These are phyloP conservation scores for Colletotrichum salicis DNA, from an alignment of 2,329 filamentous ascomycete genomes.

Conservation along the genomic window DNA sequence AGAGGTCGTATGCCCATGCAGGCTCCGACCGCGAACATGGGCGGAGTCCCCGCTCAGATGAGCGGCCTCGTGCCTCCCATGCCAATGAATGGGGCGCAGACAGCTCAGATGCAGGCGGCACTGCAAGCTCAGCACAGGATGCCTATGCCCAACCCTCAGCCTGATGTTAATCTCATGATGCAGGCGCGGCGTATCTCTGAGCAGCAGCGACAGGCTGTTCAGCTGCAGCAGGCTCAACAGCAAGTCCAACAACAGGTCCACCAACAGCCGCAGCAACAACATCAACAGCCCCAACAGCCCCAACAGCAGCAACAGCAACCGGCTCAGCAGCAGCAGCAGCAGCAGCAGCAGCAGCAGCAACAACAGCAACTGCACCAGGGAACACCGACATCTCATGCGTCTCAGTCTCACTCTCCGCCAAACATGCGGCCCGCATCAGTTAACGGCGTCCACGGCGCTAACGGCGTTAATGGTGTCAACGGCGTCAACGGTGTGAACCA, in stretches of 20 bases:
- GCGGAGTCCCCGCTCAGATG: slow-evolving; percentile 59
- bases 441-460: slow-evolving; percentile 8
- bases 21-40: slow-evolving; percentile 62
- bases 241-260: slow-evolving; percentile 38
- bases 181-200: slow-evolving; percentile 75
- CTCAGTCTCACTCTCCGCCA: slow-evolving; percentile 52
- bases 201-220: slow-evolving; percentile 66
- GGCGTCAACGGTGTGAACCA: slow-evolving; percentile 54
- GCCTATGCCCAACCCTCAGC: slow-evolving; percentile 58
- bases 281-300: slow-evolving; percentile 63
- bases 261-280: slow-evolving; percentile 39
- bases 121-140: slow-evolving; percentile 69
- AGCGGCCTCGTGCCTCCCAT: slow-evolving; percentile 64
- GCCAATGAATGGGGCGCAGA: slow-evolving; percentile 73
- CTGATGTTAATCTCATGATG: slow-evolving; percentile 67
- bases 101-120: slow-evolving; percentile 74
- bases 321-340: slow-evolving; percentile 46
- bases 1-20: slow-evolving; percentile 66
- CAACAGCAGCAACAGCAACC: slow-evolving; percentile 60
- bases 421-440: slow-evolving; percentile 48
- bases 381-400: slow-evolving; percentile 44
- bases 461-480: slow-evolving; percentile 39
- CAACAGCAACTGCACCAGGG: slow-evolving; percentile 44
- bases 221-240: slow-evolving; percentile 56
- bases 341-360: slow-evolving; percentile 47